Percentiles rank a stretch among this genome's conserved stretches.
These are phyloP conservation scores for Xerophyta viscosa DNA, from an alignment of 106 monocot species.

Conservation along the genomic window DNA sequence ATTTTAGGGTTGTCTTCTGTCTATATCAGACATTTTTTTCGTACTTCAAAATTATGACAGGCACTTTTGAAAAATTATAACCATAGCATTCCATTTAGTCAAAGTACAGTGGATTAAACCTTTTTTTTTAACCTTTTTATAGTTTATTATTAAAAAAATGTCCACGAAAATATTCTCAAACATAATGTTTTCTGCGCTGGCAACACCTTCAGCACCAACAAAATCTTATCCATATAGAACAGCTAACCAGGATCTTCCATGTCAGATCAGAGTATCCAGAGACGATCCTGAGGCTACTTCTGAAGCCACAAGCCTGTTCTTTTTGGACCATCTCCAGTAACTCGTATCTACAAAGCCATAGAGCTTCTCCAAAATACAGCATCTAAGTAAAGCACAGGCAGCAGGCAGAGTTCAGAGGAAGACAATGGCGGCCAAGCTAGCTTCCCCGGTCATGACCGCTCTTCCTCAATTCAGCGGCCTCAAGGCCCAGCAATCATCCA, in stretches of 20 bases:
- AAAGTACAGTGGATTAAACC: no score
- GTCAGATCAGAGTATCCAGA: constrained; percentile 38
- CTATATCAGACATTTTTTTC: no score
- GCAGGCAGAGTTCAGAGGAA: background rate
- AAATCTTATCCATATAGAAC: constrained; percentile 24
- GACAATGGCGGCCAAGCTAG: constrained; percentile 51
- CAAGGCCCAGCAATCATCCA: constrained; percentile 32
- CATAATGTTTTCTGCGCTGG: no score
- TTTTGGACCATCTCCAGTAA: constrained; percentile 16
- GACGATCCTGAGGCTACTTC: constrained; percentile 22
- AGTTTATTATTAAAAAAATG: no score
- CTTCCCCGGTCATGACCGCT: constrained; percentile 35
- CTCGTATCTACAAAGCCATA: background rate
- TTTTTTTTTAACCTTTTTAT: no score
- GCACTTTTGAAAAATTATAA: no score
- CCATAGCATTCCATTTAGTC: no score
- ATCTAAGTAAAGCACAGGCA: background rate
- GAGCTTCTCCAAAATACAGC: constrained; percentile 1
- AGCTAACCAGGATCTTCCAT: constrained; percentile 55
- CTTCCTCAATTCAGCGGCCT: constrained; percentile 77
- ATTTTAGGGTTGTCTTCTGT: no score
- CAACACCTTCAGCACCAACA: background rate
- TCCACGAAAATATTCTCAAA: no score
- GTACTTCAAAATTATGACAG: no score
- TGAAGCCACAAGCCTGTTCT: constrained; percentile 36